phyloP scores from a whole-genome alignment of 768 basidiomycete genomes.

The Psilocybe subaeruginosa region DNA sequence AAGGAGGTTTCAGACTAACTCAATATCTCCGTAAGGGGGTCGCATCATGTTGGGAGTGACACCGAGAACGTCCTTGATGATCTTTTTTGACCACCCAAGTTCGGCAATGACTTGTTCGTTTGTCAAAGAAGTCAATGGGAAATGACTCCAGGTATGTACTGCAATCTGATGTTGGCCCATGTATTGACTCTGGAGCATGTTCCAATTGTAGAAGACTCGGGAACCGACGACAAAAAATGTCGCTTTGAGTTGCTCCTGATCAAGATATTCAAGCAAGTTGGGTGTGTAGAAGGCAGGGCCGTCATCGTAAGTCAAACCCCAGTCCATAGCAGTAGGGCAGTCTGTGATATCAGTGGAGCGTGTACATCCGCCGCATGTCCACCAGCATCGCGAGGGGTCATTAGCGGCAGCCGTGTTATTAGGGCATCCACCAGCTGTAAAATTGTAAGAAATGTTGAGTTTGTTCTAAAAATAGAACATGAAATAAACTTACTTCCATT shows the following conservation, averaged over 20 bases:
- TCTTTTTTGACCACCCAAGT: slow-evolving; percentile 84
- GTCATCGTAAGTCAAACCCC: slow-evolving; percentile 71
- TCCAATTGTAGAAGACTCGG: slow-evolving; percentile 70
- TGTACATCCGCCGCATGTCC: slow-evolving; percentile 78
- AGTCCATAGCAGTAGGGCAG: slow-evolving; percentile 70
- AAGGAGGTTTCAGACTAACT: slow-evolving; percentile 43
- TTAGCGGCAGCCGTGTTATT: slow-evolving; percentile 58
- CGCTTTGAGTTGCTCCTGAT: slow-evolving; percentile 63
- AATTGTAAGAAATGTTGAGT: slow-evolving; percentile 1
- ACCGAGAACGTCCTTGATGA: slow-evolving; percentile 81
- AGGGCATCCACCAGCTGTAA: slow-evolving; percentile 53
- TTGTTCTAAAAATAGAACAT: slow-evolving; percentile 2
- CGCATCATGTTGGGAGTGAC: slow-evolving; percentile 81
- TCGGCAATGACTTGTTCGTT: slow-evolving; percentile 88
- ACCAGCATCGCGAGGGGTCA: slow-evolving; percentile 70
- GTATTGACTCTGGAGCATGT: slow-evolving; percentile 76
- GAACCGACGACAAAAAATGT: slow-evolving; percentile 93
- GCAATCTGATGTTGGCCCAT: slow-evolving; percentile 81
- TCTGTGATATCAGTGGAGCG: slow-evolving; percentile 64
- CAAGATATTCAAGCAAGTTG: slow-evolving; percentile 71
- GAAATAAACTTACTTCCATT: slow-evolving; percentile 34
- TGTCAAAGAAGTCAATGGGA: slow-evolving; percentile 68
- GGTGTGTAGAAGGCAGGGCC: slow-evolving; percentile 83
- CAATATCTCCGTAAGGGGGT: slow-evolving; percentile 83
- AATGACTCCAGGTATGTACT: slow-evolving; percentile 72